Evolutionary conservation across 805 yeast species (phyloP).

Genomic region (Martiniozyma abietophila): DNA sequence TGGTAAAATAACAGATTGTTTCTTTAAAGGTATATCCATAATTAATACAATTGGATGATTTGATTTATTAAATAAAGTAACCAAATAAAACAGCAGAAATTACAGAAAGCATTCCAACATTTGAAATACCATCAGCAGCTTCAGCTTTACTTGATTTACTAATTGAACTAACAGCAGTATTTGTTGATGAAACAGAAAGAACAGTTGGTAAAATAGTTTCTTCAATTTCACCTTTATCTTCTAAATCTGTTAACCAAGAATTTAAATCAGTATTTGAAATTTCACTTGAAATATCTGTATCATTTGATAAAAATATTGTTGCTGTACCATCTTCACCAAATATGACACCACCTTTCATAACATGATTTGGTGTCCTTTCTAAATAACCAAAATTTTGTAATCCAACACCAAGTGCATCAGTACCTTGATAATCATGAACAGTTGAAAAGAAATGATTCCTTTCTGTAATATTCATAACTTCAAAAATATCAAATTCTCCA

Average conservation of each 20-base stretch:
- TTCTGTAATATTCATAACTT: constrained; percentile 57
- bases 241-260: constrained; percentile 33
- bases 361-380: constrained; percentile 38
- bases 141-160: constrained; percentile 1
- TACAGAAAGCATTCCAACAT: neutral
- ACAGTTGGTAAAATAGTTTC: constrained; percentile 17
- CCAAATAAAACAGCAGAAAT: neutral
- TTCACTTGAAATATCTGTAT: constrained; percentile 38
- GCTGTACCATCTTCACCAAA: constrained; percentile 55
- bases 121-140: constrained; percentile 1
- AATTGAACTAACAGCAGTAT: constrained; percentile 1
- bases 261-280: constrained; percentile 36
- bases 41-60: too few relatives aligned
- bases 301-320: constrained; percentile 50
- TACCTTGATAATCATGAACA: constrained; percentile 69
- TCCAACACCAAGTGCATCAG: constrained; percentile 53
- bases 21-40: too few relatives aligned
- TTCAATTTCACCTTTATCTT: constrained; percentile 11
- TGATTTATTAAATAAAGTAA: neutral
- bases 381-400: constrained; percentile 48
- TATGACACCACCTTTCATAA: constrained; percentile 65
- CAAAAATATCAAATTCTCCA: constrained; percentile 73
- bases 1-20: too few relatives aligned
- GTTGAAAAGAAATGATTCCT: constrained; percentile 51
- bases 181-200: constrained; percentile 5